phyloP scores from a whole-genome alignment of 495 filamentous ascomycete genomes.

The Penicillium riverlandense region DNA sequence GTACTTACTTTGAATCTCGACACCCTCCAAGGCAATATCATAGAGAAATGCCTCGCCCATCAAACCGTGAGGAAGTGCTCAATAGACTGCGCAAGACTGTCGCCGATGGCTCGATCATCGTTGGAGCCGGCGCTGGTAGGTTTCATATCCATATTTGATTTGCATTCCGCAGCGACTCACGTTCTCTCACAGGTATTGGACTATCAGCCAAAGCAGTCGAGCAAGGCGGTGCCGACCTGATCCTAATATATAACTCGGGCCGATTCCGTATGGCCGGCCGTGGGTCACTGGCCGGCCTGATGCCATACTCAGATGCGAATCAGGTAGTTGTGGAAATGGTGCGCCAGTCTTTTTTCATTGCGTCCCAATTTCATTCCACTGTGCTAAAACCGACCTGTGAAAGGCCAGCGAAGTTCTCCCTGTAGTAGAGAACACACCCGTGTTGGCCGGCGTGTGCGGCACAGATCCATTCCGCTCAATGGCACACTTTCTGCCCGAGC shows the following conservation, averaged over 20 bases:
- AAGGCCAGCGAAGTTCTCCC: slow-evolving; percentile 53
- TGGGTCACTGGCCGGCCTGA: slow-evolving; percentile 61
- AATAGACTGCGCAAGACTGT: slow-evolving; percentile 45
- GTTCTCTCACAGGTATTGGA: slow-evolving; percentile 44
- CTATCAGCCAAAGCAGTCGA: slow-evolving; percentile 66
- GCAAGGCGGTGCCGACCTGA: slow-evolving; percentile 57
- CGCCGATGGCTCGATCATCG: slow-evolving; percentile 45
- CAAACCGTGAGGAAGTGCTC: slow-evolving; percentile 49
- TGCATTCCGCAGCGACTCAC: too few species aligned
- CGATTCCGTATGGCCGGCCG: slow-evolving; percentile 68
- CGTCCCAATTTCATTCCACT: not conserved
- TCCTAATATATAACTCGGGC: slow-evolving; percentile 67
- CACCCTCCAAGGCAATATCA: too few species aligned
- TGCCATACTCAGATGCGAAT: slow-evolving; percentile 69
- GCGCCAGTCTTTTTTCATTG: not conserved
- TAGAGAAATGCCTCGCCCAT: slow-evolving; percentile 28
- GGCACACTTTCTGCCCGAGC: slow-evolving; percentile 46
- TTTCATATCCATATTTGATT: not conserved
- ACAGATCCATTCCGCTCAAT: slow-evolving; percentile 60
- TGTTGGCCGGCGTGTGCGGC: slow-evolving; percentile 60
- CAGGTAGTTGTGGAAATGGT: slow-evolving; percentile 63
- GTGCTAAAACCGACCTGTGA: too few species aligned
- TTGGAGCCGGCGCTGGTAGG: slow-evolving; percentile 60
- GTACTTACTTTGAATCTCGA: too few species aligned
- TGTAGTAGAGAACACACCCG: slow-evolving; percentile 50